phyloP scores from a whole-genome alignment of 1,284 basidiomycete species.

The Cryptococcus sp. region DNA sequence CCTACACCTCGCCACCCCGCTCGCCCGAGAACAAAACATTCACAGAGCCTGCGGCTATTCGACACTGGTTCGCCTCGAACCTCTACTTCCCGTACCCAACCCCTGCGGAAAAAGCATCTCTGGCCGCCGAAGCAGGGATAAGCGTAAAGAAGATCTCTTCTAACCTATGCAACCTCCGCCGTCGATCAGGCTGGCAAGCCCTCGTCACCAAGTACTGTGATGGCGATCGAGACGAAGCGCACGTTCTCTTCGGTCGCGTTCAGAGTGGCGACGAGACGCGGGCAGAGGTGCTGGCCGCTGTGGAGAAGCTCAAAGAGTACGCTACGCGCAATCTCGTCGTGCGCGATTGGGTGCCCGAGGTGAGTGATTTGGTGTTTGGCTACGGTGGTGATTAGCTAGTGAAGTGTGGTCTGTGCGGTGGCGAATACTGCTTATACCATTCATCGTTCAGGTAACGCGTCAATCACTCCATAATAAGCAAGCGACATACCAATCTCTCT shows the following conservation, averaged over 20 bases:
- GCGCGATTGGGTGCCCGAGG: too few relatives aligned
- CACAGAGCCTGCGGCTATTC: conserved; percentile 18
- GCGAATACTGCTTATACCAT: background rate
- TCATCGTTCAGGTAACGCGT: background rate
- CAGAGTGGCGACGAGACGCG: conserved; percentile 22
- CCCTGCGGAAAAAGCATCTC: conserved; percentile 19
- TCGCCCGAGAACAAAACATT: too few relatives aligned
- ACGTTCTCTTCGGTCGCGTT: conserved; percentile 23
- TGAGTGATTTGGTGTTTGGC: conserved; percentile 34
- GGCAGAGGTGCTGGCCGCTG: conserved; percentile 16
- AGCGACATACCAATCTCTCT: background rate
- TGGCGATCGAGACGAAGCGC: conserved; percentile 23
- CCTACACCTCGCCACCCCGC: background rate
- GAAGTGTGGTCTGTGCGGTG: background rate
- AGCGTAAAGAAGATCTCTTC: conserved; percentile 27
- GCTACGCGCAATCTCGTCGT: too few relatives aligned
- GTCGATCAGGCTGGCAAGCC: conserved; percentile 36
- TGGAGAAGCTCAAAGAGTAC: conserved; percentile 25
- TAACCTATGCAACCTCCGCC: conserved; percentile 41
- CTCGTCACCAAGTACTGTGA: conserved; percentile 26
- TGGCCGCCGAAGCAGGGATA: conserved; percentile 25
- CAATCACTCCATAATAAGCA: background rate
- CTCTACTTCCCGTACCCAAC: conserved; percentile 37
- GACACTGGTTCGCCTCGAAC: conserved; percentile 36
- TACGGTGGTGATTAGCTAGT: conserved; percentile 25